phyloP scores from a whole-genome alignment of 306 rosid species.

The Alnus glutinosa region DNA sequence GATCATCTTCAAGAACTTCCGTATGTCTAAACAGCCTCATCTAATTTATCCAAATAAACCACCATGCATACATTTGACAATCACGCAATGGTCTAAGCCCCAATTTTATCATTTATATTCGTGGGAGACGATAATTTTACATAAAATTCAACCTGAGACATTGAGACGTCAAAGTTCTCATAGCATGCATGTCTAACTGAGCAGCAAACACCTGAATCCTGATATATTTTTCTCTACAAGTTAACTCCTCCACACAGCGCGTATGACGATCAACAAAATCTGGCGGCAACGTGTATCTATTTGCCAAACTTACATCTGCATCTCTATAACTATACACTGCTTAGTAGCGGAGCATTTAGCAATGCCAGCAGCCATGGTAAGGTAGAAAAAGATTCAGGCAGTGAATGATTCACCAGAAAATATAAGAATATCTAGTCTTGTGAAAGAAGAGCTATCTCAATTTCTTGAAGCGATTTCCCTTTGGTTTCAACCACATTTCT shows the following conservation, averaged over 20 bases:
- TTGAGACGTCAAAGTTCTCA: not conserved
- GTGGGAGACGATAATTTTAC: no score
- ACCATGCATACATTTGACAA: no score
- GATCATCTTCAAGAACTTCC: not conserved
- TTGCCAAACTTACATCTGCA: not conserved
- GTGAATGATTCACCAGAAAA: no score
- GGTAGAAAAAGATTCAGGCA: no score
- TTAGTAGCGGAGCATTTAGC: not conserved
- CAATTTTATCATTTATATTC: no score
- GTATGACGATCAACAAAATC: not conserved
- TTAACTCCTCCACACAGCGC: not conserved
- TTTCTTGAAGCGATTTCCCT: constrained; percentile 96
- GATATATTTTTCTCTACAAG: not conserved
- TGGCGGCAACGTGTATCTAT: not conserved
- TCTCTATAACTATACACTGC: not conserved
- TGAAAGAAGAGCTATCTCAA: constrained; percentile 94
- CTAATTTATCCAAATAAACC: not conserved
- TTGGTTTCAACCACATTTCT: constrained; percentile 91
- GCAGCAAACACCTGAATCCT: not conserved
- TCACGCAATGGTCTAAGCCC: no score
- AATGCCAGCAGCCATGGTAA: no score
- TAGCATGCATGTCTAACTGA: not conserved
- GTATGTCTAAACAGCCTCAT: not conserved
- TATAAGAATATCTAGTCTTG: constrained; percentile 49
- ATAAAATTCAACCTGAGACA: no score